Conservation (phyloP, 2,329 filamentous ascomycete genomes). For the Claviceps paspali region DNA sequence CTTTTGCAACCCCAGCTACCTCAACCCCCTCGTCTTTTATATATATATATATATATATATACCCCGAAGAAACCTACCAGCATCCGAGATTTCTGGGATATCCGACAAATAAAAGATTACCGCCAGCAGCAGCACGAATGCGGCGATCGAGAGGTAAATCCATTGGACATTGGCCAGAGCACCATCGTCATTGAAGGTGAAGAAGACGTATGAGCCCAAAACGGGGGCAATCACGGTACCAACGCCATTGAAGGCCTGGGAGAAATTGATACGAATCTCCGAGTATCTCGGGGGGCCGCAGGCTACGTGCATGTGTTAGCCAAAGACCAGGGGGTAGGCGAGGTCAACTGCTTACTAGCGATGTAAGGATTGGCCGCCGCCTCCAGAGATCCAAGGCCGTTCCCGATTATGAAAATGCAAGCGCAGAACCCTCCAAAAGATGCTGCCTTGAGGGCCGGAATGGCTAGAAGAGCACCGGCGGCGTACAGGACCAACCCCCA, state of each 20-base stretch:
- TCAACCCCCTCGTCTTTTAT: too few species aligned
- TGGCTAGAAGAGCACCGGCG: slow-evolving; percentile 40
- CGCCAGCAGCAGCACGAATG: slow-evolving; percentile 54
- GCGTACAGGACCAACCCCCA: slow-evolving; percentile 53
- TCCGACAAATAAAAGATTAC: slow-evolving; percentile 49
- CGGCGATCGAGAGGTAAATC: slow-evolving; percentile 59
- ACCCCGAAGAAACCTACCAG: slow-evolving; percentile 15
- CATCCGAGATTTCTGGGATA: slow-evolving; percentile 54
- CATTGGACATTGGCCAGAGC: slow-evolving; percentile 57
- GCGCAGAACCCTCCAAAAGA: slow-evolving; percentile 63
- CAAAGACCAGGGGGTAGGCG: neutral
- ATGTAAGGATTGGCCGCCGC: slow-evolving; percentile 66
- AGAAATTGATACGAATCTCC: slow-evolving; percentile 60
- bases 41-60: too few species aligned
- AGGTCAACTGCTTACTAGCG: slow-evolving; percentile 22
- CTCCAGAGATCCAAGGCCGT: slow-evolving; percentile 58
- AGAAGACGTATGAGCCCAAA: slow-evolving; percentile 59
- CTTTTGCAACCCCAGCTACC: too few species aligned
- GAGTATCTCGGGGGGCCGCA: slow-evolving; percentile 52
- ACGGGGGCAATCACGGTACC: slow-evolving; percentile 59
- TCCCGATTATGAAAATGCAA: slow-evolving; percentile 58
- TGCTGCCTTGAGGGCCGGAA: slow-evolving; percentile 40
- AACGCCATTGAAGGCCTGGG: slow-evolving; percentile 64
- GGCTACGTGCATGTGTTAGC: slow-evolving; percentile 11
- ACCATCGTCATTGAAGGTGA: slow-evolving; percentile 40